These are phyloP conservation scores for Scleromitrula shiraiana DNA, from an alignment of 2,329 filamentous ascomycete genomes.

Conservation along the genomic window DNA sequence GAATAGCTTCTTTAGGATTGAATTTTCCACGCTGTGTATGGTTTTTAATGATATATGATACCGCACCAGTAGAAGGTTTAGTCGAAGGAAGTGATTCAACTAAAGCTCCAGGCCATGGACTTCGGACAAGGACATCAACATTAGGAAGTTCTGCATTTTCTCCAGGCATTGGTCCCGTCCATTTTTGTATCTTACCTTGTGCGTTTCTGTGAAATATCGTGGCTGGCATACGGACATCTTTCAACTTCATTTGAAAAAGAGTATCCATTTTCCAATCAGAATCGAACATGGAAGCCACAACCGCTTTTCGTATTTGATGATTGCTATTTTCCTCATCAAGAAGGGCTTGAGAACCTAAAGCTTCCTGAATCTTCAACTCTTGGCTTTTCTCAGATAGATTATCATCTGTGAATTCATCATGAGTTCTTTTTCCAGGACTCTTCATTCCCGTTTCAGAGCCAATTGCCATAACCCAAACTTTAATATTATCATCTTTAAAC, in stretches of 20 bases:
- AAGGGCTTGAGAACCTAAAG: conserved; percentile 19
- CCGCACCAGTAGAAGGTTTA: conserved; percentile 53
- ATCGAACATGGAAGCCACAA: conserved; percentile 73
- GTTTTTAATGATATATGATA: conserved; percentile 81
- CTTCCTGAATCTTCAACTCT: not conserved
- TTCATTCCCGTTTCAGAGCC: conserved; percentile 24
- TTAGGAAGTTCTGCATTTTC: conserved; percentile 44
- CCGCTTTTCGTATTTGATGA: conserved; percentile 46
- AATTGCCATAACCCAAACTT: conserved; percentile 76
- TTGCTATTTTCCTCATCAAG: conserved; percentile 33
- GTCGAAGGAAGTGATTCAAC: conserved; percentile 61
- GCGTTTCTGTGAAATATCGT: conserved; percentile 61
- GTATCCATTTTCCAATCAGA: conserved; percentile 67
- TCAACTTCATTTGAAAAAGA: conserved; percentile 57
- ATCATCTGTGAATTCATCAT: conserved; percentile 38
- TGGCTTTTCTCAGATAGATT: conserved; percentile 18
- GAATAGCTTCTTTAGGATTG: conserved; percentile 53
- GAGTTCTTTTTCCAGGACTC: conserved; percentile 38
- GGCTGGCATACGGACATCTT: conserved; percentile 59
- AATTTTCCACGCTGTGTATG: conserved; percentile 77
- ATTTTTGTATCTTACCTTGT: conserved; percentile 58
- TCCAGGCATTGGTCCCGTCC: conserved; percentile 59
- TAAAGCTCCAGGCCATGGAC: conserved; percentile 69
- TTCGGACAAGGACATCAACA: conserved; percentile 63
- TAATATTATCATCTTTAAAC: conserved; percentile 68